phyloP scores from a whole-genome alignment of 495 filamentous ascomycete species.

The Tuber microsphaerosporum region DNA sequence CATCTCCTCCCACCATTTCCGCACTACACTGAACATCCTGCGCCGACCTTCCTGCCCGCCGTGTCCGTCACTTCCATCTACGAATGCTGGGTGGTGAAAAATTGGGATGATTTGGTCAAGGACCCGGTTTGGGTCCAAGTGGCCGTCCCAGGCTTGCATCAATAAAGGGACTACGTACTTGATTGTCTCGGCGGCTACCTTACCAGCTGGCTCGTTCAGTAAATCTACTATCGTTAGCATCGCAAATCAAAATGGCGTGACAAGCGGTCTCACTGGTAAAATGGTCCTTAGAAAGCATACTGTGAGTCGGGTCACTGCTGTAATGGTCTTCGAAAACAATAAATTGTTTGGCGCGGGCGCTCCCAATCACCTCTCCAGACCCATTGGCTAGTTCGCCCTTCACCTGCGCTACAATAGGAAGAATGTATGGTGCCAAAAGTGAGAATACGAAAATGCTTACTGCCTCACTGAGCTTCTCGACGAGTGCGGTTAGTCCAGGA shows the following conservation, averaged over 20 bases:
- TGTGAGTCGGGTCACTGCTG: constrained; percentile 75
- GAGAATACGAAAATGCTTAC: constrained; percentile 80
- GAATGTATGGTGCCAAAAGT: constrained; percentile 72
- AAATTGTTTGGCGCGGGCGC: constrained; percentile 68
- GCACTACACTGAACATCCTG: constrained; percentile 68
- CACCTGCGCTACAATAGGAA: constrained; percentile 77
- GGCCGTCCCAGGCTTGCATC: constrained; percentile 78
- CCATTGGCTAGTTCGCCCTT: constrained; percentile 77
- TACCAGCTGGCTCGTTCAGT: constrained; percentile 81
- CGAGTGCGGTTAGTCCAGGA: constrained; percentile 66
- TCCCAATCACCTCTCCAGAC: constrained; percentile 76
- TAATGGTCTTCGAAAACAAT: constrained; percentile 75
- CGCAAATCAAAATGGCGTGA: not conserved
- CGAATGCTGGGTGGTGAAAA: constrained; percentile 79
- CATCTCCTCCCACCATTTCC: constrained; percentile 71
- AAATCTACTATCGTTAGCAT: constrained; percentile 46
- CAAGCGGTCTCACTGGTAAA: constrained; percentile 57
- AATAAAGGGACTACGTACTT: constrained; percentile 79
- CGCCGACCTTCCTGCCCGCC: constrained; percentile 55
- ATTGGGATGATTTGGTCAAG: constrained; percentile 72
- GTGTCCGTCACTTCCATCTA: constrained; percentile 64
- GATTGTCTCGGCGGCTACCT: constrained; percentile 66
- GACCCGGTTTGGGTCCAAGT: constrained; percentile 59
- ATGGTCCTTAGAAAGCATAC: constrained; percentile 94
- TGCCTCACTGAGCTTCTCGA: constrained; percentile 72